Percentiles rank a stretch among this genome's conserved stretches.
phyloP scores from a whole-genome alignment of 805 yeast species.

The Starmerella kuoi region DNA sequence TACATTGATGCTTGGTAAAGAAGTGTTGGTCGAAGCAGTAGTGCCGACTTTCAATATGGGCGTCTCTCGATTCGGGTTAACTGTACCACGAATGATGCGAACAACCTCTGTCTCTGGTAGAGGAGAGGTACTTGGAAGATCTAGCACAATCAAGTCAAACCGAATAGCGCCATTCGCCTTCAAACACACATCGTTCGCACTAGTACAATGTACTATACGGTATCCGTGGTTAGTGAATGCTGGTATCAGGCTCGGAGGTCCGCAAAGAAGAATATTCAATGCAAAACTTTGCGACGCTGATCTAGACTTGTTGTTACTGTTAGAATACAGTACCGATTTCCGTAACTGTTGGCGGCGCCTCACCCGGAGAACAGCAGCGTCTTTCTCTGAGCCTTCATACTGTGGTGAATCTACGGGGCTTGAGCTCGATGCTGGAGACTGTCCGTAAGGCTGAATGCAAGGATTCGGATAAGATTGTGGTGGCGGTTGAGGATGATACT shows the following conservation, averaged over 20 bases:
- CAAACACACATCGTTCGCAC: slow-evolving; percentile 53
- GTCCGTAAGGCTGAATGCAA: background rate
- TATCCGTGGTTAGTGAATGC: slow-evolving; percentile 62
- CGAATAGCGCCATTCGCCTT: slow-evolving; percentile 55
- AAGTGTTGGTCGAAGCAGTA: slow-evolving; percentile 27
- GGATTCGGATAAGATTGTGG: background rate
- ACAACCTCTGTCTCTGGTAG: slow-evolving; percentile 14
- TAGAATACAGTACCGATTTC: slow-evolving; percentile 10
- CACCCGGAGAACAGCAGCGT: slow-evolving; percentile 18
- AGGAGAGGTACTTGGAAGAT: slow-evolving; percentile 4
- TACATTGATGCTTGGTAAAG: slow-evolving; percentile 40
- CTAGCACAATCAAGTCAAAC: slow-evolving; percentile 74
- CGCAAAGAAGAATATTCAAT: slow-evolving; percentile 59
- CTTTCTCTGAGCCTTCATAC: slow-evolving; percentile 13
- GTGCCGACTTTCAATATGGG: slow-evolving; percentile 68
- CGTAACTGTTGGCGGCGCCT: slow-evolving; percentile 20
- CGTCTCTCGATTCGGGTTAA: slow-evolving; percentile 63
- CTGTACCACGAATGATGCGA: slow-evolving; percentile 55
- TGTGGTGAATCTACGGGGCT: background rate
- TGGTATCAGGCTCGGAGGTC: slow-evolving; percentile 52
- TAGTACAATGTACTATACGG: slow-evolving; percentile 60
- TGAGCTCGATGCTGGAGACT: background rate
- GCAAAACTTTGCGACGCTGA: slow-evolving; percentile 5
- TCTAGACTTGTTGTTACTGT: background rate
- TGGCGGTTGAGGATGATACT: background rate